Evolutionary conservation across 2,329 filamentous ascomycete species (phyloP).

Genomic region (Byssoonygena ceratinophila): DNA sequence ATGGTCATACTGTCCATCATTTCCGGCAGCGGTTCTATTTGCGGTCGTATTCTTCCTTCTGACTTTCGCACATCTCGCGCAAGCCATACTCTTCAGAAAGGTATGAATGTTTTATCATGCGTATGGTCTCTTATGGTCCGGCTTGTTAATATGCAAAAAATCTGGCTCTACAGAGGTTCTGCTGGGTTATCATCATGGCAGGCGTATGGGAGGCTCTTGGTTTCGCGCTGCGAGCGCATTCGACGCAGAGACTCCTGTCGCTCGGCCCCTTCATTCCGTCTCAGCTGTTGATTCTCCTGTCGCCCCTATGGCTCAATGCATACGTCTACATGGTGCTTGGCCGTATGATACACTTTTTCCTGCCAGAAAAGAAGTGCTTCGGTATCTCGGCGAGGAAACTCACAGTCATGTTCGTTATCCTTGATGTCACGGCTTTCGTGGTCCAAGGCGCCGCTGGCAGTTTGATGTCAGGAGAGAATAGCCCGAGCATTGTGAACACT

Average conservation of each 20-base stretch:
- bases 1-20: slow-evolving; percentile 17
- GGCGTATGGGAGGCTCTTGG: slow-evolving; percentile 14
- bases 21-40: slow-evolving; percentile 15
- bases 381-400: slow-evolving; percentile 30
- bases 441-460: slow-evolving; percentile 15
- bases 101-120: slow-evolving; percentile 1
- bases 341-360: slow-evolving; percentile 38
- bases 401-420: slow-evolving; percentile 33
- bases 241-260: slow-evolving; percentile 10
- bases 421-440: slow-evolving; percentile 31
- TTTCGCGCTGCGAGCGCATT: slow-evolving; percentile 15
- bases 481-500: slow-evolving; percentile 11
- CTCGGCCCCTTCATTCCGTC: slow-evolving; percentile 13
- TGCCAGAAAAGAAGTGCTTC: slow-evolving; percentile 31
- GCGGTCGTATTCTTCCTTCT: slow-evolving; percentile 12
- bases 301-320: slow-evolving; percentile 32
- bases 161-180: slow-evolving; percentile 17
- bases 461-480: slow-evolving; percentile 19
- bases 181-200: slow-evolving; percentile 18
- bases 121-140: too few relatives aligned
- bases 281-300: slow-evolving; percentile 17
- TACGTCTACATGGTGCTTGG: slow-evolving; percentile 41
- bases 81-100: slow-evolving; percentile 15
- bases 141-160: too few relatives aligned
- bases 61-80: slow-evolving; percentile 12